Percentiles rank a stretch among this genome's conserved stretches.
Evolutionary conservation across 1,284 basidiomycete genomes (phyloP).

Genomic region (Sanghuangporus baumii): DNA sequence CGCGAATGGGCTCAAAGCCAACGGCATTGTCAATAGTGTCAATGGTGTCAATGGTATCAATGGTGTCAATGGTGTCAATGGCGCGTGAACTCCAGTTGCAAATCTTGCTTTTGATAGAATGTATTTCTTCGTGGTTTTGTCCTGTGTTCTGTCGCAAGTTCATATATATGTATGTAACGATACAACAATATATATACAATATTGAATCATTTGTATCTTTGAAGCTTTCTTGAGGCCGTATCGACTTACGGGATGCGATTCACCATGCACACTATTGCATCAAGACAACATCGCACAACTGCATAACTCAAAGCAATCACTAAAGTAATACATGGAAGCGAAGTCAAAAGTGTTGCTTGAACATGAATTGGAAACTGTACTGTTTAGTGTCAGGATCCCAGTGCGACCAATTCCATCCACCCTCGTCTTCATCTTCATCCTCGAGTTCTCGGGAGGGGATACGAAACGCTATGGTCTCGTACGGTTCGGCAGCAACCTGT

Average conservation of each 20-base stretch:
- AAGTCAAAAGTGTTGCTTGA: conserved; percentile 57
- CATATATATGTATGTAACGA: too few species aligned
- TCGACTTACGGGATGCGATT: not conserved
- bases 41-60: not conserved
- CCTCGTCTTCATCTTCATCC: conserved; percentile 85
- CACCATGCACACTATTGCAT: not conserved
- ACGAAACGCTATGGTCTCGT: conserved; percentile 98
- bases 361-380: conserved; percentile 94
- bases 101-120: not conserved
- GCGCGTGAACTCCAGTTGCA: not conserved
- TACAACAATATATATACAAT: too few species aligned
- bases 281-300: not conserved
- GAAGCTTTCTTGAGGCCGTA: too few species aligned
- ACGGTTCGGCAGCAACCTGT: conserved; percentile 96
- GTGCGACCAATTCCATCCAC: conserved; percentile 93
- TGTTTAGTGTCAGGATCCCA: conserved; percentile 97
- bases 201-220: too few species aligned
- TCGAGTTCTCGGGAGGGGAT: conserved; percentile 98
- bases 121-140: too few species aligned
- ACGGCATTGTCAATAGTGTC: not conserved
- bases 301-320: not conserved
- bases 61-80: not conserved
- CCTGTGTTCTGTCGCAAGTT: too few species aligned
- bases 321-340: not conserved
- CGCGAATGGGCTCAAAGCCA: not conserved